phyloP scores from a whole-genome alignment of 768 basidiomycete genomes.

The Hericium erinaceus region DNA sequence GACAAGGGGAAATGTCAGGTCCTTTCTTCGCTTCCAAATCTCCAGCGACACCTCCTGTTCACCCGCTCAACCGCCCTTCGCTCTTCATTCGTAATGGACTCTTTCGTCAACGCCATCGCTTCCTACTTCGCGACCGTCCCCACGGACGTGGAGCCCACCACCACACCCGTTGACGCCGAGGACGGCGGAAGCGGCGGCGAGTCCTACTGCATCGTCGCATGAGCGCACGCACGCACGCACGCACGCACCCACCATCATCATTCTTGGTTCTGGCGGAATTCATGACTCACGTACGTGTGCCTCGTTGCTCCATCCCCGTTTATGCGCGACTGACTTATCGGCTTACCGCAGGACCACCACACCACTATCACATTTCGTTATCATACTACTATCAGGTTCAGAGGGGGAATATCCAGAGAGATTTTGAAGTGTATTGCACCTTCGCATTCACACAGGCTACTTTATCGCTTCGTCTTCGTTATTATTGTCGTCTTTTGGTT shows the following conservation, averaged over 20 bases:
- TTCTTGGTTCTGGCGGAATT: not conserved
- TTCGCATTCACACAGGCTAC: too few species aligned
- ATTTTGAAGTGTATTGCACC: too few species aligned
- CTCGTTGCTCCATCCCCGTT: not conserved
- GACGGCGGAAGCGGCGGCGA: not conserved
- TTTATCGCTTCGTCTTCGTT: too few species aligned
- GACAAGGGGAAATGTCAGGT: not conserved
- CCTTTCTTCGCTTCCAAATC: not conserved
- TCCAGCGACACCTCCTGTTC: not conserved
- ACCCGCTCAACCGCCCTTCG: not conserved
- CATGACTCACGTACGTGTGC: not conserved
- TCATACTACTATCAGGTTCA: too few species aligned
- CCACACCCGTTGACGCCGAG: not conserved
- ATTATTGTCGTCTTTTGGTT: too few species aligned
- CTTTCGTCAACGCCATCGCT: not conserved
- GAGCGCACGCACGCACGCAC: too few species aligned
- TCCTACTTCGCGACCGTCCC: not conserved
- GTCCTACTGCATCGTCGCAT: not conserved
- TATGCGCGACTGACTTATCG: too few species aligned
- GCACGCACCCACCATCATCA: not conserved
- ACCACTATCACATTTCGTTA: too few species aligned
- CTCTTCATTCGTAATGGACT: not conserved
- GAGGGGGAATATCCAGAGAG: too few species aligned
- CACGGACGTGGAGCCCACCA: not conserved
- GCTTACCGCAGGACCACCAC: too few species aligned